These are phyloP conservation scores for Gaeumannomyces tritici DNA, from an alignment of 2,329 filamentous ascomycete species.

Conservation along the genomic window DNA sequence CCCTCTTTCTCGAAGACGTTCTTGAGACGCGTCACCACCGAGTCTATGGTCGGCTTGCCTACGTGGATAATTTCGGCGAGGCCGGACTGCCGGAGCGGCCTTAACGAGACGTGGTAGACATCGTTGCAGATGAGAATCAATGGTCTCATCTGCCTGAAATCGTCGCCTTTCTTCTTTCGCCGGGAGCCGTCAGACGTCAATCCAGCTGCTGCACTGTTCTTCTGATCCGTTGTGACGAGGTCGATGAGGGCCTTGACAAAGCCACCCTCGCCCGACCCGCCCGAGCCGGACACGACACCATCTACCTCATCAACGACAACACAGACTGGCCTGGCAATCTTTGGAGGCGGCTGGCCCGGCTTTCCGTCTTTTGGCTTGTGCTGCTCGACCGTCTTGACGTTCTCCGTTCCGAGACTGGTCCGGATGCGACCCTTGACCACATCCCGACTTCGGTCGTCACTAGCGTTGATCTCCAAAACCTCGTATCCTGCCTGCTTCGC, in stretches of 20 bases:
- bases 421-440: constrained; percentile 87
- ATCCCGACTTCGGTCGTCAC: constrained; percentile 81
- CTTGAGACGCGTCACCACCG: constrained; percentile 74
- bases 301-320: constrained; percentile 96
- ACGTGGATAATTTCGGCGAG: constrained; percentile 88
- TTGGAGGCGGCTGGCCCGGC: constrained; percentile 39
- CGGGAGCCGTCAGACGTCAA: constrained; percentile 15
- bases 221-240: constrained; percentile 76
- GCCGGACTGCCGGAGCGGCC: constrained; percentile 74
- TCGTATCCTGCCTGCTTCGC: constrained; percentile 94
- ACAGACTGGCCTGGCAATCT: constrained; percentile 77
- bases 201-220: constrained; percentile 44
- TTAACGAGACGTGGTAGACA: constrained; percentile 82
- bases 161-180: constrained; percentile 64
- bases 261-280: constrained; percentile 74
- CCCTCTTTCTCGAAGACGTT: constrained; percentile 81
- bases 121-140: constrained; percentile 96
- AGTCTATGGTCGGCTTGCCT: constrained; percentile 78
- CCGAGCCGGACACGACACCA: constrained; percentile 76
- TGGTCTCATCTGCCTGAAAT: constrained; percentile 78
- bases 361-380: constrained; percentile 21
- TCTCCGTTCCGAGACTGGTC: constrained; percentile 89
- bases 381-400: constrained; percentile 67
- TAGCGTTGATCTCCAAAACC: constrained; percentile 94
- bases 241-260: constrained; percentile 95